A percentile compares a stretch with the other conserved stretches of the same genome.
These are phyloP conservation scores for Neopestalotiopsis clavispora DNA, from an alignment of 2,329 filamentous ascomycete genomes.

Conservation along the genomic window DNA sequence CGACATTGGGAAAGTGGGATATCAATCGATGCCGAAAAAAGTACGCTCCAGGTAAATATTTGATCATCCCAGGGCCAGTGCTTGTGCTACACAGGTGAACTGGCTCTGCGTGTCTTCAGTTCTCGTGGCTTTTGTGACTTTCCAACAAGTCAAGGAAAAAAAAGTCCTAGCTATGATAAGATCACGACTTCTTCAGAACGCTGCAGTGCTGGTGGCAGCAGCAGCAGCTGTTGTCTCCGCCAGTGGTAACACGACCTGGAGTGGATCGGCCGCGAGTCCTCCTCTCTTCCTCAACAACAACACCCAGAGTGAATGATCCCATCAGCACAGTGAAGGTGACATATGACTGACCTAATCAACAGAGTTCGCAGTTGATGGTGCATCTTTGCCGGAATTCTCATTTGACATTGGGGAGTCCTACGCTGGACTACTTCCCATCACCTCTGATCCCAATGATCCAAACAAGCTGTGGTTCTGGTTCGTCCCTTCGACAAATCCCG, in stretches of 20 bases:
- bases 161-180: neutral
- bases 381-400: slow-evolving; percentile 60
- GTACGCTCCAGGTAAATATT: neutral
- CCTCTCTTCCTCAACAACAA: neutral
- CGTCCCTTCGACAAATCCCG: slow-evolving; percentile 1
- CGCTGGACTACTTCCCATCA: slow-evolving; percentile 41
- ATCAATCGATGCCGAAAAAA: neutral
- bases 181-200: neutral
- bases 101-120: neutral
- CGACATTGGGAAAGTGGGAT: neutral
- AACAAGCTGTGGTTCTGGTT: slow-evolving; percentile 14
- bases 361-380: slow-evolving; percentile 62
- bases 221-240: neutral
- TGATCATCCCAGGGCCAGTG: neutral
- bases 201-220: neutral
- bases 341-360: neutral
- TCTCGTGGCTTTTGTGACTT: neutral
- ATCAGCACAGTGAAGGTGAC: too few species aligned
- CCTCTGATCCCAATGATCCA: slow-evolving; percentile 38
- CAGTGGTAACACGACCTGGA: neutral
- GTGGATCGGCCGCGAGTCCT: neutral
- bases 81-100: neutral
- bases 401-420: slow-evolving; percentile 60
- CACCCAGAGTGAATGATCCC: neutral
- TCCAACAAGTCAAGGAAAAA: neutral